Conservation (phyloP, 2,329 filamentous ascomycete genomes). For the Fusarium liriodendri region DNA sequence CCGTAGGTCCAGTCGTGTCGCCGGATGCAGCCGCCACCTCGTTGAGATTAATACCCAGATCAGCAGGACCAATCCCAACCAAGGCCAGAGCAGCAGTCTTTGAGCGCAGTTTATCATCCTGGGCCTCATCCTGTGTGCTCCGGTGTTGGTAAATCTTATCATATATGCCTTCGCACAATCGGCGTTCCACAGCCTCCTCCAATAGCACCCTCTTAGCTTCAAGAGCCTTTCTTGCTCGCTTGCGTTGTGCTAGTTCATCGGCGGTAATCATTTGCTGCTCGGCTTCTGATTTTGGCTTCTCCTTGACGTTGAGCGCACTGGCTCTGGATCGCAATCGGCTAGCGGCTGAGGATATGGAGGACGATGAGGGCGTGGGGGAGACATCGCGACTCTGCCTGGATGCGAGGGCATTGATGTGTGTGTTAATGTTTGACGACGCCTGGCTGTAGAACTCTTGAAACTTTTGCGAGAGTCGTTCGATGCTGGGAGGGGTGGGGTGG, state of each 20-base stretch:
- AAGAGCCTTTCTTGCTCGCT: constrained; percentile 80
- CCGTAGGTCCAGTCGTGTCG: constrained; percentile 68
- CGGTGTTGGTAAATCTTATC: constrained; percentile 90
- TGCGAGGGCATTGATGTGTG: constrained; percentile 84
- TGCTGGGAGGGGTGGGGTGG: constrained; percentile 83
- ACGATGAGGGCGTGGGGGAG: constrained; percentile 65
- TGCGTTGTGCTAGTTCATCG: constrained; percentile 83
- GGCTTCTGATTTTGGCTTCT: constrained; percentile 59
- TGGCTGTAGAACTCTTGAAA: constrained; percentile 95
- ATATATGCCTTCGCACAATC: constrained; percentile 87
- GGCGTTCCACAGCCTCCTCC: constrained; percentile 91
- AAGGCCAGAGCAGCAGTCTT: constrained; percentile 90
- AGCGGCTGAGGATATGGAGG: constrained; percentile 67
- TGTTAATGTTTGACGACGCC: constrained; percentile 84
- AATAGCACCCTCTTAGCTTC: constrained; percentile 81
- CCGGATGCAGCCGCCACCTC: constrained; percentile 65
- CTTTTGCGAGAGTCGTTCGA: constrained; percentile 83
- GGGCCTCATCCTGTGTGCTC: constrained; percentile 91
- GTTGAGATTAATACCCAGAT: constrained; percentile 83
- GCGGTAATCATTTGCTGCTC: constrained; percentile 91
- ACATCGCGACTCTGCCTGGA: constrained; percentile 78
- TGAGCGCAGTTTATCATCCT: constrained; percentile 93
- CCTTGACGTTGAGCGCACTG: constrained; percentile 64
- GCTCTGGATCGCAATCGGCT: constrained; percentile 68
- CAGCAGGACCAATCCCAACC: constrained; percentile 89